Conservation (phyloP, 148 eudicot species). For the Vaccinium macrocarpon region DNA sequence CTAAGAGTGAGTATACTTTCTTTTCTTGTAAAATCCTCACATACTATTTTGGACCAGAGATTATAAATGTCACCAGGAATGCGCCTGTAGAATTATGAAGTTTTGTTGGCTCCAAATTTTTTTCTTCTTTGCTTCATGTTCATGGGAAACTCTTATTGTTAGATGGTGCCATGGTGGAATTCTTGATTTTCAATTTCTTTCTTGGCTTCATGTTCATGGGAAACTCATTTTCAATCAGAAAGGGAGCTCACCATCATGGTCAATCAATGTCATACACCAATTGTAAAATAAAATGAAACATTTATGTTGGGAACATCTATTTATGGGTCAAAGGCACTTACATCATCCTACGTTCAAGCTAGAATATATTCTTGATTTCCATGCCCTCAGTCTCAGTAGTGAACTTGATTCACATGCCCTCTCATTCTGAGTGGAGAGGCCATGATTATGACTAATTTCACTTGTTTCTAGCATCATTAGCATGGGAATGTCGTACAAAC, state of each 20-base stretch:
- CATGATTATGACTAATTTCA: neutral
- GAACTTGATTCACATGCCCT: neutral
- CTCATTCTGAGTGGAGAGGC: neutral
- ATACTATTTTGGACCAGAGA: neutral
- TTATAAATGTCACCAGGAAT: neutral
- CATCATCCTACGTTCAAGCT: neutral
- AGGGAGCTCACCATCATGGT: neutral
- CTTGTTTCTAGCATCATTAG: neutral
- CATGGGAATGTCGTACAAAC: neutral
- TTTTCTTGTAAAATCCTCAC: neutral
- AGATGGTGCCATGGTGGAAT: neutral
- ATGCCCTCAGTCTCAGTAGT: neutral
- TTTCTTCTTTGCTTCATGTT: neutral
- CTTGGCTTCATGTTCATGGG: too few species aligned
- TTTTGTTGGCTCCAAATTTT: neutral
- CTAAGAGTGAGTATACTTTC: slow-evolving; percentile 42
- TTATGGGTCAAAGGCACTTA: neutral
- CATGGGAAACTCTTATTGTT: neutral
- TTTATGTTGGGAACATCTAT: neutral
- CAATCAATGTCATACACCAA: neutral
- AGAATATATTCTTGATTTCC: neutral
- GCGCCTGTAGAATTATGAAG: neutral
- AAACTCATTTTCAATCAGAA: neutral
- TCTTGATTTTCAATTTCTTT: too few species aligned
- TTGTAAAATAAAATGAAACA: too few species aligned